Conservation (phyloP, 164 flowering plant genomes). For the Kalanchoe fedtschenkoi region DNA sequence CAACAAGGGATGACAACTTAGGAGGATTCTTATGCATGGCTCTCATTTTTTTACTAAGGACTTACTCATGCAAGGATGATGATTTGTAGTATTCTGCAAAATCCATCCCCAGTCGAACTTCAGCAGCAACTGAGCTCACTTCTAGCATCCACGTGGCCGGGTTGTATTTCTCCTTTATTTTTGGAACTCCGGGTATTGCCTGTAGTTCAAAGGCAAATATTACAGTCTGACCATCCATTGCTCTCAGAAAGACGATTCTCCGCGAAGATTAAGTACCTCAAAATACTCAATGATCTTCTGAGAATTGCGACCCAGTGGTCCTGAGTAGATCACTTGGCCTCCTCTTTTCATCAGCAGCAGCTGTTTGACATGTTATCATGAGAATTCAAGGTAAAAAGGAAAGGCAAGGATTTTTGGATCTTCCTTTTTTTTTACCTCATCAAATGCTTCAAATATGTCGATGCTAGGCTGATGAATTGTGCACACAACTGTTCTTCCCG, state of each 20-base stretch:
- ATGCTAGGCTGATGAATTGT: conserved; percentile 98
- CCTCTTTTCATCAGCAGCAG: conserved; percentile 87
- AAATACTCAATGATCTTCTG: conserved; percentile 66
- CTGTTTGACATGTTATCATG: conserved; percentile 17
- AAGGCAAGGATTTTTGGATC: background rate
- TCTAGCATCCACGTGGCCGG: conserved; percentile 99
- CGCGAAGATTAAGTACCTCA: conserved; percentile 30
- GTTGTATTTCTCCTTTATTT: conserved; percentile 68
- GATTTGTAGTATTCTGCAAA: conserved; percentile 71
- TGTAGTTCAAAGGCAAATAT: conserved; percentile 11
- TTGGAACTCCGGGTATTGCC: conserved; percentile 68
- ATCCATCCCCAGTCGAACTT: conserved; percentile 61
- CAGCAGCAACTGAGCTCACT: conserved; percentile 76
- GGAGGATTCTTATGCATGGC: background rate
- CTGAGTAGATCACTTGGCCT: conserved; percentile 86
- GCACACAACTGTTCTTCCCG: conserved; percentile 95
- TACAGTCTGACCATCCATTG: background rate
- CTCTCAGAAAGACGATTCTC: background rate
- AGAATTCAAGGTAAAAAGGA: background rate
- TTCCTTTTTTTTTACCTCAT: conserved; percentile 46
- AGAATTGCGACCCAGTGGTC: conserved; percentile 73
- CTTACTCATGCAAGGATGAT: conserved; percentile 66
- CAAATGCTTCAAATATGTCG: conserved; percentile 93
- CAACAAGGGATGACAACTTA: background rate
- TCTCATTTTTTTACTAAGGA: conserved; percentile 1